Conservation (phyloP, 352 stramenopile species). For the Phytophthora ohioensis region DNA sequence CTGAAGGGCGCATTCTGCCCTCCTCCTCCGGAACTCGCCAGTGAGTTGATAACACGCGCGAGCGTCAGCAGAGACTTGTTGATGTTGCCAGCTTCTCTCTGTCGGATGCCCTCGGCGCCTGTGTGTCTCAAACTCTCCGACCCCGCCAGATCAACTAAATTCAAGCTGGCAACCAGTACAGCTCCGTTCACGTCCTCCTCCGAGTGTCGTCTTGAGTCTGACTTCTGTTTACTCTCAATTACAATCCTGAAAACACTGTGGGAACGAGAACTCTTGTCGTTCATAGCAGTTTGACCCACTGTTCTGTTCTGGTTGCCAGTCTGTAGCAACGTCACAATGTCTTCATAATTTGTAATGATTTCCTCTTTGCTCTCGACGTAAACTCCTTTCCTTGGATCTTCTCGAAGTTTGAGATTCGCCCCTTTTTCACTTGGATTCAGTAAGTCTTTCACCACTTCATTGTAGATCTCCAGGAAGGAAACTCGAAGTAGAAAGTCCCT, state of each 20-base stretch:
- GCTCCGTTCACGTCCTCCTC: conserved; percentile 81
- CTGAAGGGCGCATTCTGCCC: conserved; percentile 80
- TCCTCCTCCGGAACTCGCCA: conserved; percentile 46
- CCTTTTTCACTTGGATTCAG: conserved; percentile 70
- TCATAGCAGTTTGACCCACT: conserved; percentile 82
- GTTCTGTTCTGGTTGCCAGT: conserved; percentile 76
- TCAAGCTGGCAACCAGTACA: conserved; percentile 95
- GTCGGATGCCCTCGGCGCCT: conserved; percentile 92
- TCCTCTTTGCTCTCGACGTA: conserved; percentile 97
- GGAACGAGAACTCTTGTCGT: conserved; percentile 81
- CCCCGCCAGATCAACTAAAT: conserved; percentile 98
- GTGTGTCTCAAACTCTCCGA: conserved; percentile 97
- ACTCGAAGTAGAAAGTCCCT: conserved; percentile 96
- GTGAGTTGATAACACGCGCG: conserved; percentile 94
- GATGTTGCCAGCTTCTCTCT: conserved; percentile 97
- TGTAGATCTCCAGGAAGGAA: conserved; percentile 99
- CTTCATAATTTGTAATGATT: conserved; percentile 88
- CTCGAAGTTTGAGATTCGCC: conserved; percentile 86
- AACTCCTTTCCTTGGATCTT: conserved; percentile 96
- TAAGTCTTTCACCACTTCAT: conserved; percentile 98
- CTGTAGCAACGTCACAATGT: conserved; percentile 67
- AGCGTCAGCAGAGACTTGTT: conserved; percentile 97
- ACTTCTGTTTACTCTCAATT: conserved; percentile 84
- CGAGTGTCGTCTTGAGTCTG: conserved; percentile 48
- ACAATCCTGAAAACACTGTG: conserved; percentile 88